Percentiles rank a stretch among this genome's conserved stretches.
These are phyloP conservation scores for Hypoxylon sp. DNA, from an alignment of 2,329 filamentous ascomycete species.

Conservation along the genomic window DNA sequence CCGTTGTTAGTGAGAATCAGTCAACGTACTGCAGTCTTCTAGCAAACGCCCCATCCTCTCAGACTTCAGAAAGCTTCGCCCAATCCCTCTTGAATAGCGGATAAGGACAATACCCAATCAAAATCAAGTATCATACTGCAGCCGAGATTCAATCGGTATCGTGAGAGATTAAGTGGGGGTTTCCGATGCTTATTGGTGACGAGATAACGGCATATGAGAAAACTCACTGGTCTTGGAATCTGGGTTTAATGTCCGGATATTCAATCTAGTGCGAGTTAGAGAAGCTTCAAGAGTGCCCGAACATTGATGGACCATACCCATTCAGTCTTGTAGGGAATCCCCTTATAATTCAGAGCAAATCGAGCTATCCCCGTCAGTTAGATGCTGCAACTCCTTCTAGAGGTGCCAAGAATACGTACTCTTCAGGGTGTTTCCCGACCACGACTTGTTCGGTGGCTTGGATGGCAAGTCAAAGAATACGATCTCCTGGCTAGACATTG, in stretches of 20 bases:
- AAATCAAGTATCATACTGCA: too few species aligned
- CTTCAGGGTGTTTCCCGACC: slow-evolving; percentile 82
- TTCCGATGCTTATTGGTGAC: too few species aligned
- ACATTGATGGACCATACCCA: slow-evolving; percentile 61
- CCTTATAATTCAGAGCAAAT: slow-evolving; percentile 77
- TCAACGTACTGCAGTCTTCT: too few species aligned
- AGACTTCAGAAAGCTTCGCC: too few species aligned
- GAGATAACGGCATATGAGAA: background rate
- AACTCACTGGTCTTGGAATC: slow-evolving; percentile 68
- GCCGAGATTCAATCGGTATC: too few species aligned
- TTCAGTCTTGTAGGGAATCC: slow-evolving; percentile 75
- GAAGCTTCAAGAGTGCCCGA: background rate
- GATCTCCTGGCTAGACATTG: slow-evolving; percentile 55
- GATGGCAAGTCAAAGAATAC: slow-evolving; percentile 75
- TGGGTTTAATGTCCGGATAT: slow-evolving; percentile 74
- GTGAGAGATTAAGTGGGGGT: too few species aligned
- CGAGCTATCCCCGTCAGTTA: slow-evolving; percentile 64
- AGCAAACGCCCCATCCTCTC: too few species aligned
- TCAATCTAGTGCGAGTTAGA: slow-evolving; percentile 61
- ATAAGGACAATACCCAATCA: too few species aligned
- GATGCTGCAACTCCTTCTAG: slow-evolving; percentile 8
- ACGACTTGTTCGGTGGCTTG: slow-evolving; percentile 63
- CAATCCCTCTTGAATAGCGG: too few species aligned
- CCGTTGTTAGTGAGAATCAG: slow-evolving; percentile 13
- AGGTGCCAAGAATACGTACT: slow-evolving; percentile 60